A percentile compares a stretch with the other conserved stretches of the same genome.
Evolutionary conservation across 176 grass and related monocot genomes (phyloP).

Genomic region (Urochloa ruziziensis): DNA sequence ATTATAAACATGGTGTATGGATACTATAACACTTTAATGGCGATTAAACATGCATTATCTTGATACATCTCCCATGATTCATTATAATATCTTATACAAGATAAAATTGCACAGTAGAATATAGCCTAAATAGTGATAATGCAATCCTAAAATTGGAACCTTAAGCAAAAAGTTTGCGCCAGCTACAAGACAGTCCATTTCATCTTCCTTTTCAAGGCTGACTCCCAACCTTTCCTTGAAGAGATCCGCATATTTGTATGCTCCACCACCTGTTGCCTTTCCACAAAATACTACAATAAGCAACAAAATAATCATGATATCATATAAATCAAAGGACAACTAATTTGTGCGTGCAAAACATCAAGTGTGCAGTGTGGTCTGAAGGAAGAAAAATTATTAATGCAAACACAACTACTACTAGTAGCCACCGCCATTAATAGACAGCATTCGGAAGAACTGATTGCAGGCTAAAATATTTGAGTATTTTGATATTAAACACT

Average conservation of each 20-base stretch:
- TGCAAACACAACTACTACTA: neutral
- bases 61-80: constrained; percentile 20
- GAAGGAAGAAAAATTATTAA: neutral
- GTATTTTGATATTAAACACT: neutral
- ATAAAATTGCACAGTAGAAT: constrained; percentile 26
- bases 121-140: constrained; percentile 17
- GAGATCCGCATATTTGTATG: constrained; percentile 86
- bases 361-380: neutral
- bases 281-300: constrained; percentile 50
- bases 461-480: neutral
- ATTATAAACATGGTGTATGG: no score
- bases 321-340: constrained; percentile 11
- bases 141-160: constrained; percentile 47
- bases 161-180: constrained; percentile 99
- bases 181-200: constrained; percentile 97
- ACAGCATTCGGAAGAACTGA: neutral
- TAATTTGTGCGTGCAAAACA: constrained; percentile 10
- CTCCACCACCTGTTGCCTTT: constrained; percentile 99
- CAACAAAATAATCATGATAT: constrained; percentile 7
- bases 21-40: neutral
- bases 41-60: neutral
- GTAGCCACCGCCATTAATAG: neutral
- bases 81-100: constrained; percentile 15
- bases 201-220: constrained; percentile 99
- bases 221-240: constrained; percentile 93